Evolutionary conservation across 129 eudicot genomes (phyloP), one percentile per base, ranked within the genome.

Genomic region (Artemisia argyi): DNA sequence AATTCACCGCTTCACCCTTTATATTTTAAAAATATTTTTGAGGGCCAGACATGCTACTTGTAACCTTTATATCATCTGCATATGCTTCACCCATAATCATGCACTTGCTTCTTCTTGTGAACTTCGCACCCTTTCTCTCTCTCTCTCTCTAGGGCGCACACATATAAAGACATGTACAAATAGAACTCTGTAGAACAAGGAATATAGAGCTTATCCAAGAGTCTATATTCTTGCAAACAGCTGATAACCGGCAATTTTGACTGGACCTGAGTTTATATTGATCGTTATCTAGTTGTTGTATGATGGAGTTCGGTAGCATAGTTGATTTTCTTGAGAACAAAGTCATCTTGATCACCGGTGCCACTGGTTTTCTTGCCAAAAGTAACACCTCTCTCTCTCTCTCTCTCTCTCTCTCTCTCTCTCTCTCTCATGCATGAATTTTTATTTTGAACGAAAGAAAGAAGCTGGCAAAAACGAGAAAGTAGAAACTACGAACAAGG

Each of bases 251-350:
- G 32, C 32, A 28, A 3, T 28, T 28, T 28, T 28, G 4, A 28
- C 32, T 28, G 32, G 5, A 28, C 32, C 32, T 28, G 32, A 28
- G 32, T 28, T 5, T 28, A 4, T 28, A 28, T 28, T 28, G 32
- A 28, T 28, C 32, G 32, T 28, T 3, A 28, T 28, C 32, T 28
- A 28, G 32, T 28, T 28, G 32, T 28, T 28, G 32, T 28, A 28
- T 2, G 6, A 87, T 87, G 92, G 89, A 87, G 73, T 48, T 81
- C 66, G 79, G 81, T n/a, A 81, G 81, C 72, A 68, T 84, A 11
- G 73, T 81, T 44, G 69, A 81, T 54, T 81, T 84, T 68, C 61
- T 84, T 35, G 85, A 81, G 51, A 74, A 84, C 79, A 81, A 77
- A 56, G 74, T 77, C 74, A 76, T 87, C 42, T 61, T 87, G 30